Evolutionary conservation across 495 filamentous ascomycete species (phyloP).

Genomic region (Neurospora hispaniola): DNA sequence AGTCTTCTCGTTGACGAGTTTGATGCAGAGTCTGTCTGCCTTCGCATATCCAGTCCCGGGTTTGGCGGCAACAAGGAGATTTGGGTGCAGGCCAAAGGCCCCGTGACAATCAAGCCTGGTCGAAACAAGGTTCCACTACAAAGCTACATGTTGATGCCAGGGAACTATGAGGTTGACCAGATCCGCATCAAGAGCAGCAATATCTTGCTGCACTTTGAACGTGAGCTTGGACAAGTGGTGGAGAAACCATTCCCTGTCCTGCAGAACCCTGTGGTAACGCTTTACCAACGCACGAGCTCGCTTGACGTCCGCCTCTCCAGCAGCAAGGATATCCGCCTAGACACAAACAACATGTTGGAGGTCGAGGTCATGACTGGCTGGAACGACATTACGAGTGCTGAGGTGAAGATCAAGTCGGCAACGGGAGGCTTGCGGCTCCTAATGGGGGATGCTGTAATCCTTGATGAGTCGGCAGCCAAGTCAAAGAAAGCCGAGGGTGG

Average conservation of each 20-base stretch:
- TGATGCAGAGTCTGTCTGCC: constrained; percentile 51
- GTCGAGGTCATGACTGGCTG: constrained; percentile 63
- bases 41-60: constrained; percentile 47
- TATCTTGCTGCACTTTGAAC: constrained; percentile 55
- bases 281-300: constrained; percentile 39
- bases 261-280: constrained; percentile 30
- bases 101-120: constrained; percentile 42
- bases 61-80: constrained; percentile 48
- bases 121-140: constrained; percentile 38
- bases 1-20: constrained; percentile 67
- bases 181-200: constrained; percentile 59
- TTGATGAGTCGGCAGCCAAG: constrained; percentile 39
- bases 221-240: constrained; percentile 27
- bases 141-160: constrained; percentile 53
- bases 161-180: constrained; percentile 65
- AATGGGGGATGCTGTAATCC: constrained; percentile 54
- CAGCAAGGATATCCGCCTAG: constrained; percentile 57
- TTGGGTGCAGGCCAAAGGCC: constrained; percentile 43
- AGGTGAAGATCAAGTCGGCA: constrained; percentile 65
- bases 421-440: constrained; percentile 82
- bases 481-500: constrained; percentile 49
- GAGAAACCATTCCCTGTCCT: constrained; percentile 33
- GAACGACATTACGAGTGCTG: constrained; percentile 59
- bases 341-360: constrained; percentile 64
- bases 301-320: constrained; percentile 36